These are phyloP conservation scores for Ambrosiella xylebori DNA, from an alignment of 2,329 filamentous ascomycete species.

Conservation along the genomic window DNA sequence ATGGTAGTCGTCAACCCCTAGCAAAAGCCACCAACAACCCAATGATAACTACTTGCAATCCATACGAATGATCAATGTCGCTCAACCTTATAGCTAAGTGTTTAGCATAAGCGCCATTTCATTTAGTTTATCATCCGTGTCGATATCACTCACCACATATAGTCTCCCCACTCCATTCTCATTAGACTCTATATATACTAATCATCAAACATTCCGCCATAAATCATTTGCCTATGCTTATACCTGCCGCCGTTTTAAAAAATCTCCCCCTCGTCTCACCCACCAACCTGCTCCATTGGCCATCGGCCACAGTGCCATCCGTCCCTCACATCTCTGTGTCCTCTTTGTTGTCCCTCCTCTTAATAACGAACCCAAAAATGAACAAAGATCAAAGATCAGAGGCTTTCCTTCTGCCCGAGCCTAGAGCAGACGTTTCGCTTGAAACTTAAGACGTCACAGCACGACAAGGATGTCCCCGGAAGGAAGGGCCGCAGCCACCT, in stretches of 20 bases:
- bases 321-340: neutral
- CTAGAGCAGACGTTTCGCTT: slow-evolving; percentile 22
- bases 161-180: neutral
- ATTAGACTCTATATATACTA: neutral
- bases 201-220: neutral
- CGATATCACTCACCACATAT: neutral
- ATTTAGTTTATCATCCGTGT: neutral
- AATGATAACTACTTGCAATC: no score
- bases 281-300: slow-evolving; percentile 15
- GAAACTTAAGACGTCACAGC: slow-evolving; percentile 31
- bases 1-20: no score
- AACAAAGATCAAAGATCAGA: neutral
- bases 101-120: neutral
- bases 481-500: neutral
- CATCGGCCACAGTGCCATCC: slow-evolving; percentile 14
- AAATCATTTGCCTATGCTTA: neutral
- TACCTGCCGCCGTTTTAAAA: slow-evolving; percentile 14
- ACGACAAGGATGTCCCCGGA: neutral
- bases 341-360: no score
- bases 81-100: no score
- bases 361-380: neutral
- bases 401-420: neutral
- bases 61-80: no score
- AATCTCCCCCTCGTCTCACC: slow-evolving; percentile 17
- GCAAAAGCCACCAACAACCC: no score